These are phyloP conservation scores for Conticribra weissflogii DNA, from an alignment of 108 stramenopile genomes.

Conservation along the genomic window DNA sequence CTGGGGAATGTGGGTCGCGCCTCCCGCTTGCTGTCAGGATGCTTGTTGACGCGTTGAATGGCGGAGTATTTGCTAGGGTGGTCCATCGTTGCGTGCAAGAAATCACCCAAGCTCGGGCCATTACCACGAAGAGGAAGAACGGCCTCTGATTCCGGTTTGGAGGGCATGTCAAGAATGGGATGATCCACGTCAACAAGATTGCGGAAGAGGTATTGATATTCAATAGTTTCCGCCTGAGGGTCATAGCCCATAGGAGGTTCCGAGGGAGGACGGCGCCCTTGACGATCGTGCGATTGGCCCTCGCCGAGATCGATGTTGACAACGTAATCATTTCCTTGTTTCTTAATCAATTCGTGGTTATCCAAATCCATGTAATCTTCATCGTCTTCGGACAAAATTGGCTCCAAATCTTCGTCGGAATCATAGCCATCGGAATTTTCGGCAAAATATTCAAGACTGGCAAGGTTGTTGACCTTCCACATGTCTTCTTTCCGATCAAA, in stretches of 20 bases:
- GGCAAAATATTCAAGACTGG: conserved; percentile 12
- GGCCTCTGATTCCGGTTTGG: conserved; percentile 30
- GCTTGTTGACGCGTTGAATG: conserved; percentile 45
- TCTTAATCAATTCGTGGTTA: conserved; percentile 10
- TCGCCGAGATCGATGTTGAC: background rate
- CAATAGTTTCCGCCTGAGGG: conserved; percentile 29
- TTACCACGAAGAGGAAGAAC: conserved; percentile 41
- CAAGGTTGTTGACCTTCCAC: conserved; percentile 16
- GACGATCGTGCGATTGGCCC: conserved; percentile 16
- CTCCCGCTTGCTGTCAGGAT: conserved; percentile 72
- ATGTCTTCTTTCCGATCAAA: conserved; percentile 21
- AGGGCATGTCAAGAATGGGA: conserved; percentile 18
- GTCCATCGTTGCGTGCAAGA: conserved; percentile 62
- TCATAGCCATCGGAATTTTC: conserved; percentile 49
- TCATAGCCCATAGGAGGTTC: conserved; percentile 14
- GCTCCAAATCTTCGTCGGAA: conserved; percentile 47
- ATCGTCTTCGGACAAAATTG: conserved; percentile 4
- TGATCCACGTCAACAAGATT: conserved; percentile 43
- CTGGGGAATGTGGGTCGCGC: conserved; percentile 63
- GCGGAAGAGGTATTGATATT: conserved; percentile 48
- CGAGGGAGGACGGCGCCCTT: conserved; percentile 15
- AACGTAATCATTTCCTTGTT: conserved; percentile 1
- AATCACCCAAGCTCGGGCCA: conserved; percentile 60
- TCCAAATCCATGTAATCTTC: conserved; percentile 7
- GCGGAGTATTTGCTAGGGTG: conserved; percentile 75